phyloP scores from a whole-genome alignment of 306 rosid species.

The Quillaja saponaria region DNA sequence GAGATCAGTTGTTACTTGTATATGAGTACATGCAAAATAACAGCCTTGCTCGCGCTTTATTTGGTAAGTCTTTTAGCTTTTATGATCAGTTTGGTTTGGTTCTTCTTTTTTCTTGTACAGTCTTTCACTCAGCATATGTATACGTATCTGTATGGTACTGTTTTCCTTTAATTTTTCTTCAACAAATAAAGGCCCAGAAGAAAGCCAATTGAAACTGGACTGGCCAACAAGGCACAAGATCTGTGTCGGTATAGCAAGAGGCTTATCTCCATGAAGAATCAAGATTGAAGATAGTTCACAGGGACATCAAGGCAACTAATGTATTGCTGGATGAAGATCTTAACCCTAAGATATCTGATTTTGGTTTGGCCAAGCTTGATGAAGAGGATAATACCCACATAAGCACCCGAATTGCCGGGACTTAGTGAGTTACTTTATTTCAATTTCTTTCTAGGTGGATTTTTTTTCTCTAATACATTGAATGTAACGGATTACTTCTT shows the following conservation, averaged over 20 bases:
- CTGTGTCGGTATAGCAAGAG: conserved; percentile 54
- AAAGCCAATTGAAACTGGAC: conserved; percentile 31
- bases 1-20: conserved; percentile 44
- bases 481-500: not conserved
- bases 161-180: not conserved
- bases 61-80: conserved; percentile 35
- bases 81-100: not conserved
- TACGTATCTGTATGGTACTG: not conserved
- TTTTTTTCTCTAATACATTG: not conserved
- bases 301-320: conserved; percentile 62
- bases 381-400: conserved; percentile 61
- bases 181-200: conserved; percentile 27
- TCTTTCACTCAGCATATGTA: not conserved
- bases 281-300: conserved; percentile 56
- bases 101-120: not conserved
- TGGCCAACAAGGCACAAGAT: conserved; percentile 61
- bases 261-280: conserved; percentile 64
- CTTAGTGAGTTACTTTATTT: conserved; percentile 36
- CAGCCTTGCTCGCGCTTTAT: conserved; percentile 53
- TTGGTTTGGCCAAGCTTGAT: conserved; percentile 60
- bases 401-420: conserved; percentile 56
- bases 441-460: not conserved
- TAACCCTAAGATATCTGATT: conserved; percentile 55
- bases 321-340: conserved; percentile 55
- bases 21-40: conserved; percentile 66